Evolutionary conservation across 2,329 filamentous ascomycete genomes (phyloP), one percentile per base, ranked within the genome.

Genomic region (Colletotrichum paranaense): DNA sequence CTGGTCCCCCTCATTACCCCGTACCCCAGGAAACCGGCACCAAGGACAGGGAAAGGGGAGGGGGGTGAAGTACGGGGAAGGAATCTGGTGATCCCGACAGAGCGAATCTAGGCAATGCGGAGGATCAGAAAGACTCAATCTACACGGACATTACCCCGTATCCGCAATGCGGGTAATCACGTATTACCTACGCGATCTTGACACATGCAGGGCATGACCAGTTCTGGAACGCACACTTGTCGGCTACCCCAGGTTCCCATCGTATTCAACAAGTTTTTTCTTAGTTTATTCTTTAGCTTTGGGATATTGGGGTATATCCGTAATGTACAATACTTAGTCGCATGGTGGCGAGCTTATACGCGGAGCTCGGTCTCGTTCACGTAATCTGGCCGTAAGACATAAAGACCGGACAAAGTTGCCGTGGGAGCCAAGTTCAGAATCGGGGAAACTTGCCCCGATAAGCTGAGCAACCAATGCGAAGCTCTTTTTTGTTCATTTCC

Each of bases 401-500:
- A 46, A 0, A 26, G 16, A 53, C 38, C 69, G 69, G 64, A 22
- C 30, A 4, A n/a, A n/a, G n/a, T n/a, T n/a, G n/a, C n/a, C n/a
- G n/a, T n/a, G n/a, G n/a, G n/a, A n/a, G n/a, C n/a, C n/a, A n/a
- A n/a, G n/a, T n/a, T n/a, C n/a, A n/a, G n/a, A n/a, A n/a, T n/a
- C n/a, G 65, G 69, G 24, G 65, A 38, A 72, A 19, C 0, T 68
- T 68, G 2, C 65, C 14, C 65, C 69, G 65, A 26, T 1, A 1
- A 0, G 0, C 0, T 0, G 9, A 5, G 1, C 9, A 32, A 28
- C 65, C 65, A 72, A 69, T 64, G 19, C 52, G 5, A 16, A 5
- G 16, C 24, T 5, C 26, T 38, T 1, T n/a, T 22, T 59, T 56
- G 22, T 24, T 3, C 38, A 59, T 42, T 24, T 11, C 42, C 24